Evolutionary conservation across 202 grass and related monocot genomes (phyloP).

Genomic region (Bolboschoenoplectus hybrid): DNA sequence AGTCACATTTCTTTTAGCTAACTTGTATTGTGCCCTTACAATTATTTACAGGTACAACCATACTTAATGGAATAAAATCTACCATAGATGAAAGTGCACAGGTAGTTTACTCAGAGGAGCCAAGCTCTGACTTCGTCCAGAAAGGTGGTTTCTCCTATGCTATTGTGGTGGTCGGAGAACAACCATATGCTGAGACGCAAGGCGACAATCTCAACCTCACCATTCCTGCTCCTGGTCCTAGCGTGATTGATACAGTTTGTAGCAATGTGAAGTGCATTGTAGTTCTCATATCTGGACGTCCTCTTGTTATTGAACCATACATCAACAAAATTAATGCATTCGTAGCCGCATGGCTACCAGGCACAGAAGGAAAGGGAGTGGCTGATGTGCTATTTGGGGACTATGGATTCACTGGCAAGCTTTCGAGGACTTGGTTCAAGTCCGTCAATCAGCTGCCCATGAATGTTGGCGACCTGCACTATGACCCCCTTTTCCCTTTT

Average conservation of each 20-base stretch:
- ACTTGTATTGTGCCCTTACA: constrained; percentile 10
- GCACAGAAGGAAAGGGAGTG: constrained; percentile 81
- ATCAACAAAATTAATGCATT: constrained; percentile 66
- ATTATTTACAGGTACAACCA: constrained; percentile 54
- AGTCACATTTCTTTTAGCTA: not conserved
- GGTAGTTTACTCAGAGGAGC: constrained; percentile 65
- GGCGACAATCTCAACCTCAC: constrained; percentile 81
- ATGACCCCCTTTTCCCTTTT: constrained; percentile 74
- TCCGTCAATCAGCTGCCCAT: constrained; percentile 72
- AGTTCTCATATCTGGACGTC: constrained; percentile 60
- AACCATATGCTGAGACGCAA: constrained; percentile 69
- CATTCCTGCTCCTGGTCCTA: constrained; percentile 57
- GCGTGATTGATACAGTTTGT: constrained; percentile 72
- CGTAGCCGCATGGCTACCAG: constrained; percentile 86
- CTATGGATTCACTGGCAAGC: constrained; percentile 72
- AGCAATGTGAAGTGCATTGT: constrained; percentile 68
- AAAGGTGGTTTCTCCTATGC: constrained; percentile 60
- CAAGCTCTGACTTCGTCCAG: constrained; percentile 52
- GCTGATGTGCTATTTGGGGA: constrained; percentile 80
- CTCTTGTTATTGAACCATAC: constrained; percentile 67
- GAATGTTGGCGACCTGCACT: constrained; percentile 72
- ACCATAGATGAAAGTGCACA: constrained; percentile 58
- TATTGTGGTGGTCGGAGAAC: constrained; percentile 73
- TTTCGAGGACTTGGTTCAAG: constrained; percentile 82
- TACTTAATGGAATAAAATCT: constrained; percentile 70